A percentile compares a stretch with the other conserved stretches of the same genome.
These are phyloP conservation scores for Antarctomyces pellizariae DNA, from an alignment of 495 filamentous ascomycete species.

Conservation along the genomic window DNA sequence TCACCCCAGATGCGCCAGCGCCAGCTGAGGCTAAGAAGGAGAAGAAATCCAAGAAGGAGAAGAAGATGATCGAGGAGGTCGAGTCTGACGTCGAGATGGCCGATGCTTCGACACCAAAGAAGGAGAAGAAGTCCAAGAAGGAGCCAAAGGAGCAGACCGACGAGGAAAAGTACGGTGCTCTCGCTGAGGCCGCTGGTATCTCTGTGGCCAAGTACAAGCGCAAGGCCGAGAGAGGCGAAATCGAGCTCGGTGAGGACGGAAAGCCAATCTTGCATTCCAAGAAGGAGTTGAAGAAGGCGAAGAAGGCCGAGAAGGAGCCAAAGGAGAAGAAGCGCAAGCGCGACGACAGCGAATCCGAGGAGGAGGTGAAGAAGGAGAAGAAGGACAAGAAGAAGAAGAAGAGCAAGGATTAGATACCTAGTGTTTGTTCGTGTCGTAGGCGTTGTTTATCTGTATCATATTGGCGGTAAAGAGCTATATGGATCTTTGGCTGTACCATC, in stretches of 20 bases:
- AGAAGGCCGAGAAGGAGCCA: constrained; percentile 37
- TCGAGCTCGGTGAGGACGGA: constrained; percentile 31
- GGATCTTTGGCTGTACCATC: too few relatives aligned
- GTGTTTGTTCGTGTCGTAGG: too few relatives aligned
- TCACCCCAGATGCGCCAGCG: constrained; percentile 44
- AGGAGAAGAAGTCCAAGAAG: constrained; percentile 22
- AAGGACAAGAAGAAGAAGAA: constrained; percentile 26
- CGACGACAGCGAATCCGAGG: constrained; percentile 12
- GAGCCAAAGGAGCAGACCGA: constrained; percentile 22
- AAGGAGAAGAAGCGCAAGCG: constrained; percentile 21
- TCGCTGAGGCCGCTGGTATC: constrained; percentile 37
- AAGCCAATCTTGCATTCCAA: constrained; percentile 39
- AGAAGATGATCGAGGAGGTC: constrained; percentile 20
- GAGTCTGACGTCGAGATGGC: constrained; percentile 28
- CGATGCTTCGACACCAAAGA: constrained; percentile 16
- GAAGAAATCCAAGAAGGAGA: constrained; percentile 28
- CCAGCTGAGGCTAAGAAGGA: constrained; percentile 15
- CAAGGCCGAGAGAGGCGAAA: constrained; percentile 45
- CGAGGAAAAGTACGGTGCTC: constrained; percentile 26
- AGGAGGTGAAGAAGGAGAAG: constrained; percentile 19
- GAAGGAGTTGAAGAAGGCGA: constrained; percentile 55
- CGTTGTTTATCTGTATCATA: constrained; percentile 13
- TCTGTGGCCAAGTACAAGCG: constrained; percentile 46
- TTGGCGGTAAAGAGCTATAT: too few relatives aligned
- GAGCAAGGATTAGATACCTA: constrained; percentile 10